Evolutionary conservation across 2,329 filamentous ascomycete species (phyloP), one percentile per base, ranked within the genome.

Genomic region (Talaromyces atroroseus): DNA sequence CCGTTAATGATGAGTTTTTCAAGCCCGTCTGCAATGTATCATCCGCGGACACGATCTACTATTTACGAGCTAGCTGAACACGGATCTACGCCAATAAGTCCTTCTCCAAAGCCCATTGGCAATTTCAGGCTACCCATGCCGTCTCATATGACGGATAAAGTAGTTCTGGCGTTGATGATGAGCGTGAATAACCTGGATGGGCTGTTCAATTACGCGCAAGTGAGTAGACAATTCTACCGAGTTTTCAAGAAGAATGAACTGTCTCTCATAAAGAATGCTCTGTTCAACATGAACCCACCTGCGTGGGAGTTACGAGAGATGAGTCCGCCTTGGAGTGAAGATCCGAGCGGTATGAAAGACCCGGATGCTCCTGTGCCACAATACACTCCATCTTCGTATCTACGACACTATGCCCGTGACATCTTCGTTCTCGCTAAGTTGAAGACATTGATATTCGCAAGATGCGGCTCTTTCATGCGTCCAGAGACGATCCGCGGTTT

Each of bases 301-400:
- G 82, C 81, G 0, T 85, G 80, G 80, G 83, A 86, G 62, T 71
- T 82, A 49, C 78, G 81, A 14, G 80, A 85, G 62, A 80, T 82
- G 68, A 79, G 77, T 49, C 78, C 78, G 34, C 80, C 80, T 1
- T 77, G 76, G 62, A 71, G 74, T 53, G 73, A 72, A 42, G 70
- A 76, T 51, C 69, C 67, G 64, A 67, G 71, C 56, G 61, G 66
- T 16, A 68, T 74, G 6, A 64, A 74, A 29, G 74, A 79, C 29
- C 76, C 74, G 26, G 76, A 77, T 42, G 69, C 72, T 4, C 77
- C 75, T 5, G 71, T 76, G 18, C 76, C 78, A 1, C 80, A 81
- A 51, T 82, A 84, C 60, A 81, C 78, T 0, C 76, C 82, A 1
- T 64, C 69, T 1, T 68, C 76, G 1, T 85, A 84, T 64, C 68